Percentiles rank a stretch among this genome's conserved stretches.
phyloP scores from a whole-genome alignment of 192 early-diverging fungal species.

The Blastocladiella britannica region DNA sequence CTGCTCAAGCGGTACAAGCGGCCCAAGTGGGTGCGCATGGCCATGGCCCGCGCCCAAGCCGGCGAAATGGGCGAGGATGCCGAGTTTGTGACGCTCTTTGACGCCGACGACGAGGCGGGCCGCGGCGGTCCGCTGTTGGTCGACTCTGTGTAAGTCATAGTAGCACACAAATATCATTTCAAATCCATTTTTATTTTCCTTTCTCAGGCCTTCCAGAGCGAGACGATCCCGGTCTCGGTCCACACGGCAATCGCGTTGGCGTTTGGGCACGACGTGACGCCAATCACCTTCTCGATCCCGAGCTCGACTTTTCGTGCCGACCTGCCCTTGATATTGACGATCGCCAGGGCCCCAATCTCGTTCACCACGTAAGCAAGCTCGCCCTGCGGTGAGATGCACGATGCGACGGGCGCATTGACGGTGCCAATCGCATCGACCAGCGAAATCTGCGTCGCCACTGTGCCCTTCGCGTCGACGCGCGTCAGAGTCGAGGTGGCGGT shows the following conservation, averaged over 20 bases:
- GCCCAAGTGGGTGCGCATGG: constrained; percentile 10
- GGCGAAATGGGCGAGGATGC: too few species aligned
- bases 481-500: constrained; percentile 52
- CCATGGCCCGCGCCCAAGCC: too few species aligned
- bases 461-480: constrained; percentile 33
- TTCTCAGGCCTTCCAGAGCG: neutral
- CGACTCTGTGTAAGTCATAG: too few species aligned
- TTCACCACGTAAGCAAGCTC: constrained; percentile 60
- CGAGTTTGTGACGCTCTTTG: too few species aligned
- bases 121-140: too few species aligned
- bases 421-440: constrained; percentile 7
- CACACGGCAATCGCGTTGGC: neutral
- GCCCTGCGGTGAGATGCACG: constrained; percentile 49
- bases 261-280: neutral
- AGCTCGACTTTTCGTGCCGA: neutral
- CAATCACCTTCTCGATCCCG: neutral
- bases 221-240: neutral
- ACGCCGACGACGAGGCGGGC: too few species aligned
- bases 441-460: constrained; percentile 8
- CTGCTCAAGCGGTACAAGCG: constrained; percentile 49
- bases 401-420: constrained; percentile 13
- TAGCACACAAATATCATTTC: neutral
- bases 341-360: constrained; percentile 35
- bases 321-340: neutral
- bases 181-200: too few species aligned